Base-by-base conservation (phyloP, 139 green algal species). In the Deuterostichococcus epilithicus region DNA sequence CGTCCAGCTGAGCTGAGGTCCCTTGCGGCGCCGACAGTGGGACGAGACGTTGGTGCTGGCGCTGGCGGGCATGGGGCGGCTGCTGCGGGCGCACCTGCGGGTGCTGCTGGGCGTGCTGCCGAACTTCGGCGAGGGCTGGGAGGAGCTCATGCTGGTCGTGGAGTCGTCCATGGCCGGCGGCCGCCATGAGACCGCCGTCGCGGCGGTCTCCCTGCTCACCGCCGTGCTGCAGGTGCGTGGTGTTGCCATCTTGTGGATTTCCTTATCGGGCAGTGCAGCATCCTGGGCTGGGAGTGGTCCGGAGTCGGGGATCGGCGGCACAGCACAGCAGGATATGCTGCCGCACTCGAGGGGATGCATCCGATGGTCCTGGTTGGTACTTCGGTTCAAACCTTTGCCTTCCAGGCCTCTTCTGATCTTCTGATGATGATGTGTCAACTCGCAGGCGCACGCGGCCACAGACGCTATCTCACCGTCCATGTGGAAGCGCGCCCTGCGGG, bases 41-140 rank as follows among this genome's bases (percentile, higher is more conserved):
- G 94, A 96, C 42, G 94, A 97, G 79, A 97, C 93, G 23, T 88
- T 97, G 39, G 92, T 97, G 65, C 81, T 98, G 36, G 85, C 86
- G 5, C 81, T 98, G 33, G 85, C 71, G 25, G 94, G 94, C 34
- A 85, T 95, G 42, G 80, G 77, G 66, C 93, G 94, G 75, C 85
- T 98, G 77, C 82, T 98, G 67, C 86, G 88, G 3, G 76, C 80
- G 20, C 88, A 96, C 86, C 86, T 98, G 73, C 77, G 85, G 3
- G 67, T 87, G 6, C 78, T 98, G n/a, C 47, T 86, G 36, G 33
- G 71, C 28, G 81, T 97, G 73, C 67, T 63, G 52, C 52, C 52
- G 52, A 13, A 20, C 52, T 63, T 63, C 67, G 74, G 20, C 70
- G 80, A 86, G 34, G 90, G 82, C 37, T 97, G 92, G 92, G 84